Evolutionary conservation across 2,329 filamentous ascomycete genomes (phyloP).

Genomic region (Fusarium virguliforme): DNA sequence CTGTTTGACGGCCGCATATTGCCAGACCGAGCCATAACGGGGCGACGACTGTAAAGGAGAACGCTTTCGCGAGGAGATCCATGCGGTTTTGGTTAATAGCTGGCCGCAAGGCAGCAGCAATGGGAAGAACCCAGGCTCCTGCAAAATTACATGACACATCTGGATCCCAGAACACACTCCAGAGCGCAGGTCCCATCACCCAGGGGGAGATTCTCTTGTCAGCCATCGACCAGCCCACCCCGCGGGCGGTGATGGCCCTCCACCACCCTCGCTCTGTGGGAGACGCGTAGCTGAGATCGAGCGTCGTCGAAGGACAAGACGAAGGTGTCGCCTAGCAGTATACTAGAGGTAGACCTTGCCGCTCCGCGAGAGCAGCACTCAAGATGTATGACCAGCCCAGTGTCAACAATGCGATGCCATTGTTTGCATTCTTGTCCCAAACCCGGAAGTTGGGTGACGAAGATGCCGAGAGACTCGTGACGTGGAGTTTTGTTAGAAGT

Average conservation of each 20-base stretch:
- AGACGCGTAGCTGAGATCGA: constrained; percentile 1
- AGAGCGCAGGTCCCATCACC: constrained; percentile 19
- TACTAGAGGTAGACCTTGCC: background rate
- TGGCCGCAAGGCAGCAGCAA: constrained; percentile 6
- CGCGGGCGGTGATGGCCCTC: background rate
- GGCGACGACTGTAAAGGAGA: background rate
- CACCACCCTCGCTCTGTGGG: background rate
- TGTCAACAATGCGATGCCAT: constrained; percentile 10
- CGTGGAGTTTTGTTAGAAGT: background rate
- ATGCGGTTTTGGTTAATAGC: constrained; percentile 13
- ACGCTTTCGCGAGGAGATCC: constrained; percentile 18
- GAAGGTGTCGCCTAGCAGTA: background rate
- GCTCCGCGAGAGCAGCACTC: background rate
- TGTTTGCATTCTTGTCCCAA: background rate
- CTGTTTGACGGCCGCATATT: constrained; percentile 7
- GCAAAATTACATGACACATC: constrained; percentile 14
- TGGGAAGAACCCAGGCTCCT: constrained; percentile 20
- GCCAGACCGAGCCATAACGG: constrained; percentile 24
- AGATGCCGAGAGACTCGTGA: background rate
- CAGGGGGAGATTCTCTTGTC: background rate
- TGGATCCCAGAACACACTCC: constrained; percentile 23
- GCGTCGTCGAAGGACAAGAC: background rate
- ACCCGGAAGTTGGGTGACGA: background rate
- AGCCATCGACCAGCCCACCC: background rate
- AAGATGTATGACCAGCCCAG: constrained; percentile 6